These are phyloP conservation scores for Phylloporus sp. DNA, from an alignment of 768 basidiomycete species.

Conservation along the genomic window DNA sequence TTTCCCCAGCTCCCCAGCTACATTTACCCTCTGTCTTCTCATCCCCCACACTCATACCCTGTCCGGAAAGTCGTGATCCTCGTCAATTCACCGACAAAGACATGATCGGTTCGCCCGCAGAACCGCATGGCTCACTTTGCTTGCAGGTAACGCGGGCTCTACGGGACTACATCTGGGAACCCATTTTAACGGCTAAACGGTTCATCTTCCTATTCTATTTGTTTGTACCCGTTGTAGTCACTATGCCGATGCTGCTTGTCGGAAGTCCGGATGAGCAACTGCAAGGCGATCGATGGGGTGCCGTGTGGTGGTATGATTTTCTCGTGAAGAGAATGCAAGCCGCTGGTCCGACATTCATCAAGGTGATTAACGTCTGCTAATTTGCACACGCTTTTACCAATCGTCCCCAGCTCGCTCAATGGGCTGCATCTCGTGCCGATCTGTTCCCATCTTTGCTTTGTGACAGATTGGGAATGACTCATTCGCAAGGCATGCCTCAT, in stretches of 20 bases:
- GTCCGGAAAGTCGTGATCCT: constrained; percentile 18
- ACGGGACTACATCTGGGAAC: constrained; percentile 70
- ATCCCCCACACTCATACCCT: constrained; percentile 47
- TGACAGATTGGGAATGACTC: constrained; percentile 76
- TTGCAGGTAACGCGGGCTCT: constrained; percentile 46
- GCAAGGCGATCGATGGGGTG: constrained; percentile 84
- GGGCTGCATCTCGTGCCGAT: constrained; percentile 95
- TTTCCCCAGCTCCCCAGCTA: constrained; percentile 41
- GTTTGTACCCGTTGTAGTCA: constrained; percentile 84
- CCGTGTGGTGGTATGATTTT: constrained; percentile 96
- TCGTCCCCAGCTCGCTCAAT: constrained; percentile 78
- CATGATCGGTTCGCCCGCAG: constrained; percentile 66
- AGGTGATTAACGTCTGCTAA: constrained; percentile 48
- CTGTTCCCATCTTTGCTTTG: constrained; percentile 88
- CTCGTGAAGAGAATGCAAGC: constrained; percentile 87
- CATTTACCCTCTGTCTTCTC: constrained; percentile 48
- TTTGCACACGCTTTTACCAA: constrained; percentile 8
- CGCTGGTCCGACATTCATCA: constrained; percentile 96
- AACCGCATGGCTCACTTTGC: constrained; percentile 47
- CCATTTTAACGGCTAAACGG: constrained; percentile 73
- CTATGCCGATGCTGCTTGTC: constrained; percentile 78
- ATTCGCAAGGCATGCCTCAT: constrained; percentile 86
- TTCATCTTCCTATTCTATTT: constrained; percentile 80
- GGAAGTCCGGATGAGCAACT: constrained; percentile 52
- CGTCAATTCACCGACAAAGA: constrained; percentile 23